These are phyloP conservation scores for Pleurotus salmoneostramineus DNA, from an alignment of 768 basidiomycete species.

Conservation along the genomic window DNA sequence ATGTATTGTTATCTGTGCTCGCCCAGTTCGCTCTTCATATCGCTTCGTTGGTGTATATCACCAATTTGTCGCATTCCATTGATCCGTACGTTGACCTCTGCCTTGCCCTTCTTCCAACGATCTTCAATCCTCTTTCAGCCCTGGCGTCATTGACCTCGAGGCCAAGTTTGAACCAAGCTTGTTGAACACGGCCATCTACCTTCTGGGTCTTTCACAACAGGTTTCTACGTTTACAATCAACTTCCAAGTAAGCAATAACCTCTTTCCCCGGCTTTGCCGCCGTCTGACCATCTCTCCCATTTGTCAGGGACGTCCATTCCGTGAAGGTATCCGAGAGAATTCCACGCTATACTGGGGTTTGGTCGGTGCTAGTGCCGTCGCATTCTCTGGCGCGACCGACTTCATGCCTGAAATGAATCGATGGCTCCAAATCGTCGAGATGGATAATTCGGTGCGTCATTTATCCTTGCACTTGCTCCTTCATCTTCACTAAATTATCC, in stretches of 20 bases:
- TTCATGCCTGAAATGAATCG: conserved; percentile 93
- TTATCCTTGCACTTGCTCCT: background rate
- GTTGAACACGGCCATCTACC: conserved; percentile 95
- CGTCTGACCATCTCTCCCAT: background rate
- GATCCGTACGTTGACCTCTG: conserved; percentile 60
- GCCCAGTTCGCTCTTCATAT: conserved; percentile 95
- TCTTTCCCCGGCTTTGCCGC: background rate
- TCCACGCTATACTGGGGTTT: conserved; percentile 91
- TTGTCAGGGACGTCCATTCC: conserved; percentile 86
- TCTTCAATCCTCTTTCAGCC: conserved; percentile 28
- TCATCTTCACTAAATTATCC: background rate
- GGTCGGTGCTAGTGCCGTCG: conserved; percentile 83
- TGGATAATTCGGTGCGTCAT: conserved; percentile 65
- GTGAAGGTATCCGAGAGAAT: conserved; percentile 97
- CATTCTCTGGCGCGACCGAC: conserved; percentile 91
- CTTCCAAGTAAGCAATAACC: conserved; percentile 66
- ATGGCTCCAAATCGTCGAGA: conserved; percentile 96
- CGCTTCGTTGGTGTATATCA: conserved; percentile 87
- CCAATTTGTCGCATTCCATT: conserved; percentile 69
- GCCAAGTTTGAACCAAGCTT: conserved; percentile 95
- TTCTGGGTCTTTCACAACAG: conserved; percentile 93
- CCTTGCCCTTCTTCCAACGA: conserved; percentile 1
- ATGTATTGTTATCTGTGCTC: conserved; percentile 88
- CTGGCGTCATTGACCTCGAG: conserved; percentile 84
- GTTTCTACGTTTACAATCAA: conserved; percentile 99